Evolutionary conservation across 2,329 filamentous ascomycete species (phyloP).

Genomic region (Ceratocystis variospora): DNA sequence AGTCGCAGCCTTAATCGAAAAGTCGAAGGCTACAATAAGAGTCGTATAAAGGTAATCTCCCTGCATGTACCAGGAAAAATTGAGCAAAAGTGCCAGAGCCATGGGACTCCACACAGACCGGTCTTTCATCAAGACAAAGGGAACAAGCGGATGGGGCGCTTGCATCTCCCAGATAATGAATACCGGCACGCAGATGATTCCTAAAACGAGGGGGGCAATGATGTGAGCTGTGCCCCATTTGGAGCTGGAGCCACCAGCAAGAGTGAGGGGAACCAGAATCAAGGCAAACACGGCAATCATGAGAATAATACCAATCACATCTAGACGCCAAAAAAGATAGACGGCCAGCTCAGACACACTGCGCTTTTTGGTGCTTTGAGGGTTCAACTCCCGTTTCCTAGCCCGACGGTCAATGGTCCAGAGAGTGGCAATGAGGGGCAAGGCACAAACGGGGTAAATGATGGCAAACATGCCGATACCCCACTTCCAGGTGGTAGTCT

Average conservation of each 20-base stretch:
- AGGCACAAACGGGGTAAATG: conserved; percentile 44
- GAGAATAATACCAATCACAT: conserved; percentile 33
- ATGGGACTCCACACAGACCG: conserved; percentile 50
- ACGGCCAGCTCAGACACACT: conserved; percentile 13
- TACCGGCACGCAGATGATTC: conserved; percentile 35
- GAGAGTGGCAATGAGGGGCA: conserved; percentile 43
- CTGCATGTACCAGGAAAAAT: conserved; percentile 49
- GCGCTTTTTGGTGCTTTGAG: conserved; percentile 26
- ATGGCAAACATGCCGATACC: conserved; percentile 52
- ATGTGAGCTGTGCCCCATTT: conserved; percentile 30
- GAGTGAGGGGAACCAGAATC: conserved; percentile 33
- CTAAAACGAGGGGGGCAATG: conserved; percentile 34
- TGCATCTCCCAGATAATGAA: conserved; percentile 38
- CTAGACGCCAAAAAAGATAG: conserved; percentile 35
- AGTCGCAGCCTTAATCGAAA: conserved; percentile 41
- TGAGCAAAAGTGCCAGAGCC: conserved; percentile 42
- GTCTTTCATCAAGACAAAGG: conserved; percentile 47
- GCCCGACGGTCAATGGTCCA: conserved; percentile 38
- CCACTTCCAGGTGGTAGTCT: conserved; percentile 43
- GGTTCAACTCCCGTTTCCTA: conserved; percentile 35
- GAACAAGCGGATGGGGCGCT: conserved; percentile 41
- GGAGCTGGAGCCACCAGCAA: conserved; percentile 31
- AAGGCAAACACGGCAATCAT: conserved; percentile 35
- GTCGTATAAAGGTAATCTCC: conserved; percentile 52
- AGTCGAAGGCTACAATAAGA: conserved; percentile 46